phyloP scores from a whole-genome alignment of 345 rosid genomes.

The Euphorbia pulcherrima region DNA sequence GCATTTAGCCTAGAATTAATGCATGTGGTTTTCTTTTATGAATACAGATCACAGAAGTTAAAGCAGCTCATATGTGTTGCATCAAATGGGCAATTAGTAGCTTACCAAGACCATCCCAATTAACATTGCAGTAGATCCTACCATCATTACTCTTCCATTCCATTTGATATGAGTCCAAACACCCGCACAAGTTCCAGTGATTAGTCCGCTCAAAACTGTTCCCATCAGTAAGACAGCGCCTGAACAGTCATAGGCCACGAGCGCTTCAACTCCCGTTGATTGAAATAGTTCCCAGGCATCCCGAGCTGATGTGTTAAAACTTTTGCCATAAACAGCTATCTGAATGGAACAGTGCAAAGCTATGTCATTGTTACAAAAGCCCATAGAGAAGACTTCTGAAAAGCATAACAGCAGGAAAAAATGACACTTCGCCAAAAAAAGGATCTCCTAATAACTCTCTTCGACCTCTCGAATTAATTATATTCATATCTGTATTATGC shows the following conservation, averaged over 20 bases:
- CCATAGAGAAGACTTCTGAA: neutral
- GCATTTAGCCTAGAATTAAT: neutral
- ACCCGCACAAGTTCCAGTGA: slow-evolving; percentile 80
- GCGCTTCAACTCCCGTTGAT: slow-evolving; percentile 96
- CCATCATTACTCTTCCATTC: slow-evolving; percentile 66
- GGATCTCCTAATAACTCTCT: neutral
- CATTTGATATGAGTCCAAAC: slow-evolving; percentile 75
- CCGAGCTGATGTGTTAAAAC: slow-evolving; percentile 88
- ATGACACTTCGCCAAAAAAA: neutral
- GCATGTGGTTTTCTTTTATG: neutral
- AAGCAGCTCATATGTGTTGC: neutral
- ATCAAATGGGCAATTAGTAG: slow-evolving; percentile 5
- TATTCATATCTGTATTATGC: neutral
- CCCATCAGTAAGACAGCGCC: slow-evolving; percentile 95
- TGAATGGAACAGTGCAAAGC: slow-evolving; percentile 27
- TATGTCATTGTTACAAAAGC: neutral
- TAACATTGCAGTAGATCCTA: slow-evolving; percentile 87
- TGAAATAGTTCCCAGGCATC: slow-evolving; percentile 98
- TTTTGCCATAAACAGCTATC: slow-evolving; percentile 92
- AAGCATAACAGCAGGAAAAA: neutral
- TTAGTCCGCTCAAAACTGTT: slow-evolving; percentile 80
- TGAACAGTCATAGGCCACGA: slow-evolving; percentile 91
- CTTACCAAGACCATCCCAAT: slow-evolving; percentile 96
- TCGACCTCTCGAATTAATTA: neutral
- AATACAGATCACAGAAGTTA: neutral